phyloP scores from a whole-genome alignment of 306 rosid genomes.

The Glycine tomentella region DNA sequence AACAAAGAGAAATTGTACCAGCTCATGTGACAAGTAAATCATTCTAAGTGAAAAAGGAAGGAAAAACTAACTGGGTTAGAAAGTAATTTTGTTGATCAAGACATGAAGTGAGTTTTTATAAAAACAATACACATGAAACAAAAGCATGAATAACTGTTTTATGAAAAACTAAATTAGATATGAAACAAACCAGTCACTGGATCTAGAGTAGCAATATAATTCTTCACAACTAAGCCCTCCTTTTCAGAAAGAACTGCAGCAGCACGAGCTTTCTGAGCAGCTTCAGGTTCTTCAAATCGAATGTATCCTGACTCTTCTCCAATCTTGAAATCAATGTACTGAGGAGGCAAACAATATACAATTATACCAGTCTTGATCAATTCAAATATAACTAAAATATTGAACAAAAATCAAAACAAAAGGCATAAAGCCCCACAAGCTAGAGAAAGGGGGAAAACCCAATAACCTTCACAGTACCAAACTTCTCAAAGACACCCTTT shows the following conservation, averaged over 20 bases:
- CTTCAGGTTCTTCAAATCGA: slow-evolving; percentile 83
- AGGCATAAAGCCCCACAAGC: neutral
- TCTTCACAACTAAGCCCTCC: slow-evolving; percentile 81
- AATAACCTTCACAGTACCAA: slow-evolving; percentile 82
- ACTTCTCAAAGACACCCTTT: slow-evolving; percentile 72
- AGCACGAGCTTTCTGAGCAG: slow-evolving; percentile 91
- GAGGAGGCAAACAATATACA: slow-evolving; percentile 24
- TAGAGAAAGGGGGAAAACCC: neutral
- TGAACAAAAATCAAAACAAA: neutral
- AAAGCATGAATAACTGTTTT: neutral
- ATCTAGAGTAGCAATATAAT: slow-evolving; percentile 74
- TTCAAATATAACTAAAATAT: no score
- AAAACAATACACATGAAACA: neutral
- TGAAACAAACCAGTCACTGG: slow-evolving; percentile 75
- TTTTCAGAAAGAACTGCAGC: slow-evolving; percentile 77
- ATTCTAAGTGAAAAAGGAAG: no score
- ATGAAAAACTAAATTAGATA: neutral
- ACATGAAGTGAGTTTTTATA: neutral
- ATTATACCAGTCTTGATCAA: slow-evolving; percentile 26
- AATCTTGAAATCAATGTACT: slow-evolving; percentile 85
- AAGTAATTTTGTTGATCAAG: neutral
- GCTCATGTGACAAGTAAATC: no score
- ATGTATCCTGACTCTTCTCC: slow-evolving; percentile 83
- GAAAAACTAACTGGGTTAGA: no score
- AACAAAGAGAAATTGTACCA: no score